phyloP scores from a whole-genome alignment of 148 eudicot species.

The Camellia lanceoleosa region DNA sequence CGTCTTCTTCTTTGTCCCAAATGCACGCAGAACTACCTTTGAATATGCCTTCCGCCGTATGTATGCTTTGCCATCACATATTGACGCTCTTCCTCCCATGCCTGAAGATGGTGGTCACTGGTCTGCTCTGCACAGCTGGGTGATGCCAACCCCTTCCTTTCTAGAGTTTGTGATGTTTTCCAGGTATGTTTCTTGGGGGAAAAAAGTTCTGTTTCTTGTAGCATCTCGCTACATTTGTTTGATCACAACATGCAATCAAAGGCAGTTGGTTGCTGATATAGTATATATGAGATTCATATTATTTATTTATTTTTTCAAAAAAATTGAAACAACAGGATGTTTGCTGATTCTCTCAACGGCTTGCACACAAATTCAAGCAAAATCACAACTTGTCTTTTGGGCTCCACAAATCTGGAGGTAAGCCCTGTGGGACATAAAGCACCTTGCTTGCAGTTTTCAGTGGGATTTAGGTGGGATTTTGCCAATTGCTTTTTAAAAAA shows the following conservation, averaged over 20 bases:
- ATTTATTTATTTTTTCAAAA: neutral
- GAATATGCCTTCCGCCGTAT: constrained; percentile 77
- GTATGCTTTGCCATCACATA: constrained; percentile 76
- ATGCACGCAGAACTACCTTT: constrained; percentile 65
- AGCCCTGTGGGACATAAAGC: neutral
- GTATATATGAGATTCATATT: neutral
- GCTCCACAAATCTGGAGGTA: constrained; percentile 74
- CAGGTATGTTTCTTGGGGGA: constrained; percentile 41
- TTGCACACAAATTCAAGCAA: constrained; percentile 53
- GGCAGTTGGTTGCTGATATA: no score
- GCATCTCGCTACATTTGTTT: neutral
- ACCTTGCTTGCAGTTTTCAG: neutral
- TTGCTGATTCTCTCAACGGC: constrained; percentile 82
- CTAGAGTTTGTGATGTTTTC: constrained; percentile 87
- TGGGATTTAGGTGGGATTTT: neutral
- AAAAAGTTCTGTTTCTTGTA: neutral
- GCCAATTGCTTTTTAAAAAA: no score
- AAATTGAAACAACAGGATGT: constrained; percentile 58
- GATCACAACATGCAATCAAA: neutral
- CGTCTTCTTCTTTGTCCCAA: neutral
- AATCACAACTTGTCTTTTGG: constrained; percentile 52
- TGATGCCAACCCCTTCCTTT: constrained; percentile 97
- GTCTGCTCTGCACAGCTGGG: constrained; percentile 96
- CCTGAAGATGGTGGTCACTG: constrained; percentile 90
- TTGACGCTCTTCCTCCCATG: constrained; percentile 96